Base-by-base conservation (phyloP, 768 basidiomycete species). In the Multifurca ochricompacta region DNA sequence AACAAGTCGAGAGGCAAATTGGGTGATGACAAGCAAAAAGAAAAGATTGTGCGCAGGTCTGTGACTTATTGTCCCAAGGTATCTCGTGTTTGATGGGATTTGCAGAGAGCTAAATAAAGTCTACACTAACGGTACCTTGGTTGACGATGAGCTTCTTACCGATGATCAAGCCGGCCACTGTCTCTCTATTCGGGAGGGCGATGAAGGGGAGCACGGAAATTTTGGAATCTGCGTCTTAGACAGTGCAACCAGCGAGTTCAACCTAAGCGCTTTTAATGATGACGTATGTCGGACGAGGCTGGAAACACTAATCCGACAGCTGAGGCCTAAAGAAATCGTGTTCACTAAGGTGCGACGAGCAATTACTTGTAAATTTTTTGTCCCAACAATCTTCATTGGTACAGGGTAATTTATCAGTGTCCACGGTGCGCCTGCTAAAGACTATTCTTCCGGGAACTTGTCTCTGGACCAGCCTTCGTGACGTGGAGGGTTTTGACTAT, bases 141-240 rank as follows among this genome's bases (percentile, higher is more conserved):
- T 97, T 43, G 96, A 99, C 62, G 83, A 83, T 10, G 82, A 86
- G 42, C 82, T 95, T 52, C 75, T 98, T 30, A 85, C 79, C 1
- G 91, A 96, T 54, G 96, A 98, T 58, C 87, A 97, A 69, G 90
- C 92, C 0, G 91, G 90, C 4, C 96, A 99, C 65, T 98, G 95
- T 65, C 80, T 98, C 25, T 85, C 90, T 8, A 82, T 99, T 66
- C 85, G 84, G 6, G 89, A 91, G 64, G 73, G 69, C 25, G 60
- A 66, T 18, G 64, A 64, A 40, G 64, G 76, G 16, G 73, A 71
- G 8, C 67, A 73, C 18, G 71, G 69, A 21, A 75, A 73, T 21
- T 98, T 96, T 63, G 96, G 96, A 0, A 71, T 97, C 37, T 95
- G 91, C 65, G 83, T 93, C 7, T 69, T 98, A 62, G 96, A 99